Base-by-base conservation (phyloP, 2,329 filamentous ascomycete species). In the Aspergillus unguis region DNA sequence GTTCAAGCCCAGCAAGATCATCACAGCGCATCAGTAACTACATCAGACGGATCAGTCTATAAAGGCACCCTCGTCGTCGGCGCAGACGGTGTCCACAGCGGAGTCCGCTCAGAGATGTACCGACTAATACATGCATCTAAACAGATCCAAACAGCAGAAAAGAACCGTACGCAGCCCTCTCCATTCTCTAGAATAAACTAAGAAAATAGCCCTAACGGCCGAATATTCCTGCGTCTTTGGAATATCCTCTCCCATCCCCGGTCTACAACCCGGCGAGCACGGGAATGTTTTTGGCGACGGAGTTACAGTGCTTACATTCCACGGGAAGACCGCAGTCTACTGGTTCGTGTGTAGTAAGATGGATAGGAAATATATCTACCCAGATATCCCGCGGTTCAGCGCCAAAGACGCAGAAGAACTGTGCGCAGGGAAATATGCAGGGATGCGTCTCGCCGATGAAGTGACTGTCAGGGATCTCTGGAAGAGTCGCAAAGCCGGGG, bases 211-310 rank as follows among this genome's bases (percentile, higher is more conserved):
- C 29, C 53, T 61, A 55, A 58, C 41, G 8, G 58, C 63, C 5
- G 60, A 67, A 38, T 72, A 65, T 38, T 56, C 58, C 10, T 66
- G 65, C 46, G 48, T 71, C 8, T 67, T 67, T 27, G 68, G 68
- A 4, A 65, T 70, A 9, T 66, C 65, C 0, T 53, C 36, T 1
- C 28, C 42, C 5, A 50, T 60, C 4, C n/a, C 41, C 8, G 58
- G 57, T 3, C 48, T 63, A 4, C 28, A 52, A 31, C 36, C 36
- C 0, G 57, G 60, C 23, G 59, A 63, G n/a, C 60, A 63, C 25
- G 40, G 62, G 36, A 57, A 58, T 33, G 46, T 47, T 3, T 45
- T 62, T 5, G 45, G 49, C 4, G 50, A 65, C 43, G 51, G 54
- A 27, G 17, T 56, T 6, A 52, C 60, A 1, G 50, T 64, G 6